phyloP scores from a whole-genome alignment of 768 basidiomycete genomes.

The Mycena galericulata region DNA sequence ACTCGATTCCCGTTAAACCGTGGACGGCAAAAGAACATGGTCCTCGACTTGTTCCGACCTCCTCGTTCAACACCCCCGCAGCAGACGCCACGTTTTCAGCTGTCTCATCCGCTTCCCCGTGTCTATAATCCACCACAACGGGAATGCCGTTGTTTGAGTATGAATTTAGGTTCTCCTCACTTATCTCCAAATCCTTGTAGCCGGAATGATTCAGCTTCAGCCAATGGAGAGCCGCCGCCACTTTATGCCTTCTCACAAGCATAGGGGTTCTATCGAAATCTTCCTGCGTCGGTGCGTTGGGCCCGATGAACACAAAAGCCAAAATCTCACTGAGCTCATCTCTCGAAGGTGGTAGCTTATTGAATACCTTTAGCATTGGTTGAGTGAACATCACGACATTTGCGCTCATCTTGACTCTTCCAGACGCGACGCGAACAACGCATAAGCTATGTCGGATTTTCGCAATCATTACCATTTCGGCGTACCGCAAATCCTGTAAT shows the following conservation, averaged over 20 bases:
- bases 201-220: slow-evolving; percentile 28
- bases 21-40: slow-evolving; percentile 53
- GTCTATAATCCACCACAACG: slow-evolving; percentile 25
- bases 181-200: slow-evolving; percentile 25
- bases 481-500: slow-evolving; percentile 5
- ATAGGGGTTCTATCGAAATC: slow-evolving; percentile 18
- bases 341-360: slow-evolving; percentile 38
- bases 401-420: slow-evolving; percentile 41
- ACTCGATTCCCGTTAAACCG: slow-evolving; percentile 45
- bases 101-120: not conserved
- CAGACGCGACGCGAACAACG: slow-evolving; percentile 43
- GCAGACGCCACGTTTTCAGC: not conserved
- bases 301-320: slow-evolving; percentile 24
- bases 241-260: slow-evolving; percentile 31
- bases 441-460: slow-evolving; percentile 9
- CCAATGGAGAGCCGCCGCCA: slow-evolving; percentile 24
- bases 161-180: slow-evolving; percentile 9
- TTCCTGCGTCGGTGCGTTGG: not conserved
- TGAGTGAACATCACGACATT: slow-evolving; percentile 46
- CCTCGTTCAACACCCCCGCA: slow-evolving; percentile 2
- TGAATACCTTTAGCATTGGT: slow-evolving; percentile 41
- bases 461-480: slow-evolving; percentile 8
- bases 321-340: slow-evolving; percentile 40
- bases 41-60: slow-evolving; percentile 39
- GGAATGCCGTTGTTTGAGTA: slow-evolving; percentile 21